phyloP scores from a whole-genome alignment of 352 stramenopile species.

The Phytophthora constricta region DNA sequence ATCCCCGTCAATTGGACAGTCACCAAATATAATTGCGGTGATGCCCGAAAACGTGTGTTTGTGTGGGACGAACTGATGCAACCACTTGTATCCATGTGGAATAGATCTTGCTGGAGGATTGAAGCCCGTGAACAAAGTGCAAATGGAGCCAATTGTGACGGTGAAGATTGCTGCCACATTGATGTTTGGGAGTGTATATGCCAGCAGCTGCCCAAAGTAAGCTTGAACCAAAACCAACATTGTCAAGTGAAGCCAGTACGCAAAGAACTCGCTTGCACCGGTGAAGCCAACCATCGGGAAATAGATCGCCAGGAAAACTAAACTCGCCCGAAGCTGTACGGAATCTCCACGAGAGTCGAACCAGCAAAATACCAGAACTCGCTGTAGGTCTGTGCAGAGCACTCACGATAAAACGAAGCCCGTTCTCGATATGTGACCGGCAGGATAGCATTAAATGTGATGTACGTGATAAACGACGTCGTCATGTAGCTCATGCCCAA shows the following conservation, averaged over 20 bases:
- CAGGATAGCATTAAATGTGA: constrained; percentile 63
- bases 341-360: constrained; percentile 74
- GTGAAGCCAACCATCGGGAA: constrained; percentile 53
- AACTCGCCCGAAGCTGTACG: constrained; percentile 66
- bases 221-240: constrained; percentile 44
- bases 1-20: constrained; percentile 13
- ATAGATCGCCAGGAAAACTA: constrained; percentile 49
- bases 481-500: constrained; percentile 76
- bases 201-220: constrained; percentile 49
- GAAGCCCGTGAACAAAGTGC: constrained; percentile 51
- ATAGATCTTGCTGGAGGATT: constrained; percentile 36
- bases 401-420: constrained; percentile 70
- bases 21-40: constrained; percentile 25
- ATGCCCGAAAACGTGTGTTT: constrained; percentile 15
- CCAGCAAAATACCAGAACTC: constrained; percentile 61
- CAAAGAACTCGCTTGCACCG: constrained; percentile 28
- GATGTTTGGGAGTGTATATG: constrained; percentile 23
- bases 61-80: constrained; percentile 38
- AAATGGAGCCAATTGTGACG: constrained; percentile 42
- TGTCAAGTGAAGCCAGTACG: constrained; percentile 48
- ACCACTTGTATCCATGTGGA: constrained; percentile 33
- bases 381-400: constrained; percentile 81
- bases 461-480: constrained; percentile 69
- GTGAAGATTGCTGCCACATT: constrained; percentile 33
- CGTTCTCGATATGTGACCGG: constrained; percentile 72